Evolutionary conservation across 192 early-diverging fungal genomes (phyloP).

Genomic region (Rhizophagus clarus): DNA sequence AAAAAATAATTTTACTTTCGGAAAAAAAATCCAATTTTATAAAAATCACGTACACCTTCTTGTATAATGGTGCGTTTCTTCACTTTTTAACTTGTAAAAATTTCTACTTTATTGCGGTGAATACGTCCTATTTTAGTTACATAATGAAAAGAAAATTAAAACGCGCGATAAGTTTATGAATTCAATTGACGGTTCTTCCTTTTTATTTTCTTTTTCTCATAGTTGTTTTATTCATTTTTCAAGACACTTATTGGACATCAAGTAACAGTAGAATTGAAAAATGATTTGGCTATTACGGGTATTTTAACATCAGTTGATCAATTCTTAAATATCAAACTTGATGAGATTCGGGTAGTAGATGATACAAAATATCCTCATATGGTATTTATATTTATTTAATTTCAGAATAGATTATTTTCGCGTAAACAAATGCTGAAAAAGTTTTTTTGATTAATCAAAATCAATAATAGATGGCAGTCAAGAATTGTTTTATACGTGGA

Average conservation of each 20-base stretch:
- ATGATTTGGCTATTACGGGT: constrained; percentile 92
- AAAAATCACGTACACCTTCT: constrained; percentile 4
- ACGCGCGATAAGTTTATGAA: not conserved
- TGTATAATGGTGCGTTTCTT: not conserved
- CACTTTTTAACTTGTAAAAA: not conserved
- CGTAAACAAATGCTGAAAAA: not conserved
- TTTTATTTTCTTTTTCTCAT: not conserved
- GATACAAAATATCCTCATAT: constrained; percentile 95
- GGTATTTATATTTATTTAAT: constrained; percentile 53
- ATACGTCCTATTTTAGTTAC: no score
- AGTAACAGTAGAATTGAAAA: constrained; percentile 98
- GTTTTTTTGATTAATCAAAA: not conserved
- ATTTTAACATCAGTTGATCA: constrained; percentile 97
- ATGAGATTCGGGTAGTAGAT: constrained; percentile 84
- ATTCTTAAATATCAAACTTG: constrained; percentile 98
- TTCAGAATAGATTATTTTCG: not conserved
- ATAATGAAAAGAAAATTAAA: not conserved
- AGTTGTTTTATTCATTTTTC: constrained; percentile 99
- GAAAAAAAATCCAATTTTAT: not conserved
- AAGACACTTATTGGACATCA: constrained; percentile 96
- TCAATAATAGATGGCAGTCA: constrained; percentile 77
- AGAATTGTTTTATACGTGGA: constrained; percentile 99
- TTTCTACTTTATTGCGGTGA: not conserved
- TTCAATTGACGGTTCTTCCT: not conserved
- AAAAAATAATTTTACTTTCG: no score